Conservation (phyloP, 768 basidiomycete species). For the Lyophyllum atratum region DNA sequence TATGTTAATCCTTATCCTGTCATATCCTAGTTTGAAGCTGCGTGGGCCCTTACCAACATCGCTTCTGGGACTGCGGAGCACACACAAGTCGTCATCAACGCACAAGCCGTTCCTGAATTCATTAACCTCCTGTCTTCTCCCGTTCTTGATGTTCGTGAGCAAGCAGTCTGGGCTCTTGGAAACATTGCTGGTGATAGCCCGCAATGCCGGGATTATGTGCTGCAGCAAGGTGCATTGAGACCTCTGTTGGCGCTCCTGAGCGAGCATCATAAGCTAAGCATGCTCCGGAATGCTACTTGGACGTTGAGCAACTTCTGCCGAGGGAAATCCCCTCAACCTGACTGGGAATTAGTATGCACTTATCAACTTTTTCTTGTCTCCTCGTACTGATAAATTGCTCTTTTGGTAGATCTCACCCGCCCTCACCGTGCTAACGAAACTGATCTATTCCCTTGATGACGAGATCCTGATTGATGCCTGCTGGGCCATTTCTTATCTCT, state of each 20-base stretch:
- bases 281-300: conserved; percentile 99
- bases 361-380: conserved; percentile 1
- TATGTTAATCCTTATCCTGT: conserved; percentile 9
- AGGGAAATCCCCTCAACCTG: conserved; percentile 96
- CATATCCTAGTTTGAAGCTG: conserved; percentile 81
- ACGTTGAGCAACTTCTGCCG: conserved; percentile 99
- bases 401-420: conserved; percentile 89
- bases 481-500: conserved; percentile 99
- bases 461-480: conserved; percentile 99
- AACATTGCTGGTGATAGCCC: conserved; percentile 99
- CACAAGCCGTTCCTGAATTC: conserved; percentile 94
- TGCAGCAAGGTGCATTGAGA: conserved; percentile 89
- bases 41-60: conserved; percentile 98
- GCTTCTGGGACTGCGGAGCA: conserved; percentile 98
- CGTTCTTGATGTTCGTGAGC: conserved; percentile 96
- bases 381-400: conserved; percentile 18
- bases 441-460: conserved; percentile 98
- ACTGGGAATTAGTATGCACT: conserved; percentile 89
- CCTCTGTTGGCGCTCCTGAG: conserved; percentile 88
- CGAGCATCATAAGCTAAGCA: conserved; percentile 98
- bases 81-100: conserved; percentile 95
- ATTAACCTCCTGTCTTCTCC: conserved; percentile 94
- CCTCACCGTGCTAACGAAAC: conserved; percentile 92
- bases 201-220: conserved; percentile 94
- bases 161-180: conserved; percentile 99